Evolutionary conservation across 2,329 filamentous ascomycete genomes (phyloP).

Genomic region (Nothophoma quercina): DNA sequence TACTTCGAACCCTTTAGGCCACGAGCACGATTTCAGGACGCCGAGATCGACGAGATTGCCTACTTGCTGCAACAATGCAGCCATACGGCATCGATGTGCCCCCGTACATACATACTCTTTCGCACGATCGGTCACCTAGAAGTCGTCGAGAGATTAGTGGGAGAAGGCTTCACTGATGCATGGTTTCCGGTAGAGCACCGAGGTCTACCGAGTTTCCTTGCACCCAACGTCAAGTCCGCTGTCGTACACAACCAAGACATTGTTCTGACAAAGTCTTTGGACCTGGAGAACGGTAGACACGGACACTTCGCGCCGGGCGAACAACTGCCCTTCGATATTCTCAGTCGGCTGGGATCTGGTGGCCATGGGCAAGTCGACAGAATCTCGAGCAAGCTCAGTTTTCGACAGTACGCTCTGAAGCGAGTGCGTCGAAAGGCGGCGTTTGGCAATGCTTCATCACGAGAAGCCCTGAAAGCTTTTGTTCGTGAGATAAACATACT

Average conservation of each 20-base stretch:
- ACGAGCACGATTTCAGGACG: constrained; percentile 19
- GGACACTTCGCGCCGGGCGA: constrained; percentile 29
- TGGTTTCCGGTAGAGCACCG: constrained; percentile 36
- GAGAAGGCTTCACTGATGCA: constrained; percentile 32
- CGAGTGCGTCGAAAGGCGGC: constrained; percentile 27
- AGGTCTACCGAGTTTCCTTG: constrained; percentile 29
- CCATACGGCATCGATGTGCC: constrained; percentile 15
- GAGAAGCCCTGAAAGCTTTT: constrained; percentile 28
- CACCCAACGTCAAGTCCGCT: constrained; percentile 12
- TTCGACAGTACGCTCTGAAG: constrained; percentile 41
- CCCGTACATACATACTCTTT: constrained; percentile 40
- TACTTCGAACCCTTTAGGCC: constrained; percentile 12
- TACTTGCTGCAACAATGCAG: constrained; percentile 17
- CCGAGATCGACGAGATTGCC: constrained; percentile 27
- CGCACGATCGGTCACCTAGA: constrained; percentile 30
- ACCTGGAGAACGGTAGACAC: constrained; percentile 32
- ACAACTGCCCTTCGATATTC: constrained; percentile 29
- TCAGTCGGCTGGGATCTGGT: constrained; percentile 32
- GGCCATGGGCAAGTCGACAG: constrained; percentile 34
- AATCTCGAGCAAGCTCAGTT: constrained; percentile 34
- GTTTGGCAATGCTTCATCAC: constrained; percentile 21
- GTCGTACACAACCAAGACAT: constrained; percentile 34
- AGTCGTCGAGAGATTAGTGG: constrained; percentile 29
- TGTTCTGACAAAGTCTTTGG: constrained; percentile 26
- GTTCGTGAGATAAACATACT: constrained; percentile 35